Percentiles rank a stretch among this genome's conserved stretches.
These are phyloP conservation scores for Verbena officinalis DNA, from an alignment of 257 asterid genomes.

Conservation along the genomic window DNA sequence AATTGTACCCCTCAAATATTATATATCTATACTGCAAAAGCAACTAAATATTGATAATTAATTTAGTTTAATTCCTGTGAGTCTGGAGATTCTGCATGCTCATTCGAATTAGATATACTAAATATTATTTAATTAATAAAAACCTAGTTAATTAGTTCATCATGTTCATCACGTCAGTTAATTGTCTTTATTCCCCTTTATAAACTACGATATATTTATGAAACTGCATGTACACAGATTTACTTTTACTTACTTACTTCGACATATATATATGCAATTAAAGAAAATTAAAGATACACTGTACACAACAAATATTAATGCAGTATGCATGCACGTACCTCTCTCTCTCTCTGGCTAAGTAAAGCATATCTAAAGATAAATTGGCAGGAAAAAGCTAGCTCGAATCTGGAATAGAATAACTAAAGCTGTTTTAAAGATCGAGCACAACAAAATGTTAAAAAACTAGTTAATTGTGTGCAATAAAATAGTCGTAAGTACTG, in stretches of 20 bases:
- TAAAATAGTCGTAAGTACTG: slow-evolving; percentile 18
- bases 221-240: slow-evolving; percentile 28
- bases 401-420: slow-evolving; percentile 47
- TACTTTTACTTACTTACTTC: slow-evolving; percentile 22
- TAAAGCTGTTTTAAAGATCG: slow-evolving; percentile 41
- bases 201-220: slow-evolving; percentile 33
- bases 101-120: neutral
- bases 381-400: slow-evolving; percentile 41
- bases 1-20: no score
- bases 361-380: slow-evolving; percentile 38
- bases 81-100: slow-evolving; percentile 34
- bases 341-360: slow-evolving; percentile 16
- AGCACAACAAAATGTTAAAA: slow-evolving; percentile 26
- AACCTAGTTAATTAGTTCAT: no score
- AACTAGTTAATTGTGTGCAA: slow-evolving; percentile 13
- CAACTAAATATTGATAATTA: no score
- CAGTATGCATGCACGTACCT: neutral
- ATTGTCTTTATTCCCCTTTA: slow-evolving; percentile 26
- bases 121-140: no score
- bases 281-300: neutral
- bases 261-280: no score
- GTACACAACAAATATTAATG: neutral
- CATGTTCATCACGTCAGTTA: no score
- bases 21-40: no score
- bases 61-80: slow-evolving; percentile 19